phyloP scores from a whole-genome alignment of 257 asterid species.

The Cinchona pubescens region DNA sequence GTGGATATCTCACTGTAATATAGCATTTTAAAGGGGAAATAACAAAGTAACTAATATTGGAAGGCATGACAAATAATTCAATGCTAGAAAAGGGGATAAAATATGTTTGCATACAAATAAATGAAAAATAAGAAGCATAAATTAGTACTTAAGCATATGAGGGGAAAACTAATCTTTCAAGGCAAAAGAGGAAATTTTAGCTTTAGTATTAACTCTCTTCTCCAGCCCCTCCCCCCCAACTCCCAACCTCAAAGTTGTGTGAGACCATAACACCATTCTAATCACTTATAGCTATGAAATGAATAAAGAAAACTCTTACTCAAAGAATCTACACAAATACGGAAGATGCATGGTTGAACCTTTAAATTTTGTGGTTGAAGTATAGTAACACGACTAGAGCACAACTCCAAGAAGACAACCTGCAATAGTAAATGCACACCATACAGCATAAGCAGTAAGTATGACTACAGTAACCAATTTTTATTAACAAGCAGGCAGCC shows the following conservation, averaged over 20 bases:
- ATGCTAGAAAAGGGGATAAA: background rate
- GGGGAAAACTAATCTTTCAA: background rate
- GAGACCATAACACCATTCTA: too few relatives aligned
- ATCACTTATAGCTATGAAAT: background rate
- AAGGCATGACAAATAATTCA: background rate
- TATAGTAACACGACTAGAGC: slow-evolving; percentile 68
- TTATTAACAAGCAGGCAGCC: slow-evolving; percentile 11
- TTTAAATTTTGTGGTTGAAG: slow-evolving; percentile 68
- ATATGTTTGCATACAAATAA: background rate
- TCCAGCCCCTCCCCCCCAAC: background rate
- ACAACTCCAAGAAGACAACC: slow-evolving; percentile 88
- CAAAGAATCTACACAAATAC: background rate
- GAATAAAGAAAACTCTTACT: background rate
- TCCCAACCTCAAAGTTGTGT: background rate
- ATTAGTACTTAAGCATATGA: background rate
- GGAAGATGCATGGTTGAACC: slow-evolving; percentile 38
- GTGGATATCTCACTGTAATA: too few relatives aligned
- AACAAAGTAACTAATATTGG: too few relatives aligned
- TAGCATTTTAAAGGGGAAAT: too few relatives aligned
- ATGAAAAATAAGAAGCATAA: background rate
- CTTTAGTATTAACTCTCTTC: background rate
- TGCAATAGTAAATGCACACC: slow-evolving; percentile 25
- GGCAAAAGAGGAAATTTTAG: background rate
- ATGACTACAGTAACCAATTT: background rate
- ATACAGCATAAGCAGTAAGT: slow-evolving; percentile 1